Evolutionary conservation across 164 flowering plant species (phyloP), one percentile per base, ranked within the genome.

Genomic region (Houttuynia cordata): DNA sequence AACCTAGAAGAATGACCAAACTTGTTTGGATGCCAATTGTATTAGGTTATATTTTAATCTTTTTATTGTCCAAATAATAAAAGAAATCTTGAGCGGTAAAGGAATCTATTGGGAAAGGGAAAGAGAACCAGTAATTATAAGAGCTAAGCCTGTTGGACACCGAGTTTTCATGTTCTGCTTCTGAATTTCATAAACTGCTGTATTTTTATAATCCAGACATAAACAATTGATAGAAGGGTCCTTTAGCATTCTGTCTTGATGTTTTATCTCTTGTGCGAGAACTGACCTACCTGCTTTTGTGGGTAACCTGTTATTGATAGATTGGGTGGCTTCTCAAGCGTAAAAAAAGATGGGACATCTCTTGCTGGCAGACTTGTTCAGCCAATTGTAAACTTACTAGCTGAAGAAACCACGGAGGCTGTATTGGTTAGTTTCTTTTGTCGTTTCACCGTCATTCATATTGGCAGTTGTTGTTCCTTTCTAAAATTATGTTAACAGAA

Each of bases 311-410:
- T 51, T 30, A 50, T 25, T 14, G 53, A 52, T 70, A 91, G 97
- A 80, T 74, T 88, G 78, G 77, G 74, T 73, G 75, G 75, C 55
- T 81, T 78, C 71, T 64, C 87, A 52, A 79, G 68, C 74, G 67
- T 57, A 53, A 86, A 83, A 78, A 87, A 84, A 71, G 96, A 84
- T 68, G 93, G 74, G 24, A 72, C 64, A 67, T 66, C 84, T 5
- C 75, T 61, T 62, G 83, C 88, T 64, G 80, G 77, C 41, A 88
- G 75, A 66, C 74, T 88, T 59, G 61, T 83, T 69, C 93, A 78
- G 61, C 88, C 84, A 42, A 41, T 80, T 63, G 17, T 91, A 62
- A 83, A 84, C 76, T 70, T 86, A 56, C 68, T 91, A 61, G 61
- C 73, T 58, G 89, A 91, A 70, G 93, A 91, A 67, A 57, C 59